These are phyloP conservation scores for Scutellaria minor DNA, from an alignment of 257 asterid species.

Conservation along the genomic window DNA sequence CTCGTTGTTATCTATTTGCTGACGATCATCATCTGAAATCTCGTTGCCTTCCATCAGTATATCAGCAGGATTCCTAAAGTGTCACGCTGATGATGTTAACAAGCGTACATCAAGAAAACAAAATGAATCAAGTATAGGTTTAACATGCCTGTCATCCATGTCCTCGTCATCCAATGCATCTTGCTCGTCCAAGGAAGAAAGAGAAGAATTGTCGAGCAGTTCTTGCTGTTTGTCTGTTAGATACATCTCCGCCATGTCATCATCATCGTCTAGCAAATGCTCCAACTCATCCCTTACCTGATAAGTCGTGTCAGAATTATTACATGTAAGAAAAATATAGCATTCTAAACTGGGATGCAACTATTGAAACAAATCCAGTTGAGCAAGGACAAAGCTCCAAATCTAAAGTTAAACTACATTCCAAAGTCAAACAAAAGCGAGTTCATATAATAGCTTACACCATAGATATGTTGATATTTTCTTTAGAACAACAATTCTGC, in stretches of 20 bases:
- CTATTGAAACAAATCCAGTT: neutral
- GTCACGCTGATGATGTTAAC: slow-evolving; percentile 15
- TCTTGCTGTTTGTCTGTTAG: slow-evolving; percentile 82
- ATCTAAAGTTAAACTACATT: neutral
- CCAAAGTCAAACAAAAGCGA: neutral
- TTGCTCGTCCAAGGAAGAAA: slow-evolving; percentile 64
- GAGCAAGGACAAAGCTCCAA: slow-evolving; percentile 16
- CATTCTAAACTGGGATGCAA: neutral
- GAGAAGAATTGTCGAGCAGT: slow-evolving; percentile 68
- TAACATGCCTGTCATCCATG: slow-evolving; percentile 62
- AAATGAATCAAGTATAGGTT: neutral
- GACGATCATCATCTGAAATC: slow-evolving; percentile 50
- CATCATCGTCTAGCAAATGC: slow-evolving; percentile 94
- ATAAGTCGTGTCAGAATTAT: slow-evolving; percentile 29
- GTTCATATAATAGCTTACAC: neutral
- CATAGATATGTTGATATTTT: neutral
- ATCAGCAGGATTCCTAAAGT: slow-evolving; percentile 60
- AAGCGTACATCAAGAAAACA: neutral
- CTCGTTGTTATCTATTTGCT: slow-evolving; percentile 44
- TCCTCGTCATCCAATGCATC: slow-evolving; percentile 60
- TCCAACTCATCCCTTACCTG: slow-evolving; percentile 98
- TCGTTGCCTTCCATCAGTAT: slow-evolving; percentile 56
- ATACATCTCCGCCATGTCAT: slow-evolving; percentile 99
- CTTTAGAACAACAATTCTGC: neutral
- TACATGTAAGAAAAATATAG: slow-evolving; percentile 20